These are phyloP conservation scores for Arabidopsis suecica DNA, from an alignment of 345 rosid species.

Conservation along the genomic window DNA sequence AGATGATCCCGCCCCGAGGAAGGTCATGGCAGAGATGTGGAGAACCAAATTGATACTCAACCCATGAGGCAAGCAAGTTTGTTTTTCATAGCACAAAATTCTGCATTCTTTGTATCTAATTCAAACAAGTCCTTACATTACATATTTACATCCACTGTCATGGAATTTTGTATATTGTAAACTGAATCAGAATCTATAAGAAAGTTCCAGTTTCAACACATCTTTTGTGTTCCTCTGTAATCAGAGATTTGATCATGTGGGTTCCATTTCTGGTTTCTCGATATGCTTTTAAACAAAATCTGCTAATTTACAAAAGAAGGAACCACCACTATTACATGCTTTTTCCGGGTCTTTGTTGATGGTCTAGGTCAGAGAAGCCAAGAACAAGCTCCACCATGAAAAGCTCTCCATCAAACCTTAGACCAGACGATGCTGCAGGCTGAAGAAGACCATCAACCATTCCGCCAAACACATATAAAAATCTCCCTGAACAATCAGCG, in stretches of 20 bases:
- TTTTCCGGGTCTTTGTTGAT: slow-evolving; percentile 27
- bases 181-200: slow-evolving; percentile 33
- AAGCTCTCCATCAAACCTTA: slow-evolving; percentile 80
- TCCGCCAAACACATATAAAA: slow-evolving; percentile 80
- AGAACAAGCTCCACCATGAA: slow-evolving; percentile 71
- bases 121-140: slow-evolving; percentile 26
- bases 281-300: slow-evolving; percentile 18
- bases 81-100: slow-evolving; percentile 15
- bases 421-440: slow-evolving; percentile 59
- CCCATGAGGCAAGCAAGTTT: slow-evolving; percentile 38
- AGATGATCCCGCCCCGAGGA: slow-evolving; percentile 79
- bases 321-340: slow-evolving; percentile 7
- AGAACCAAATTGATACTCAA: slow-evolving; percentile 77
- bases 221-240: slow-evolving; percentile 4
- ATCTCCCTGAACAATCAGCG: slow-evolving; percentile 67
- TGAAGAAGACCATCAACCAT: slow-evolving; percentile 79
- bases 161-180: slow-evolving; percentile 37
- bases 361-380: slow-evolving; percentile 47
- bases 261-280: slow-evolving; percentile 17
- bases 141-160: slow-evolving; percentile 33
- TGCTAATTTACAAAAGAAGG: slow-evolving; percentile 22
- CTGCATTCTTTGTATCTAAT: slow-evolving; percentile 14
- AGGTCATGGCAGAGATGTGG: slow-evolving; percentile 89
- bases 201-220: slow-evolving; percentile 11
- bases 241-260: slow-evolving; percentile 4